Base-by-base conservation (phyloP, 2,329 filamentous ascomycete genomes). In the Diaporthe australafricana region DNA sequence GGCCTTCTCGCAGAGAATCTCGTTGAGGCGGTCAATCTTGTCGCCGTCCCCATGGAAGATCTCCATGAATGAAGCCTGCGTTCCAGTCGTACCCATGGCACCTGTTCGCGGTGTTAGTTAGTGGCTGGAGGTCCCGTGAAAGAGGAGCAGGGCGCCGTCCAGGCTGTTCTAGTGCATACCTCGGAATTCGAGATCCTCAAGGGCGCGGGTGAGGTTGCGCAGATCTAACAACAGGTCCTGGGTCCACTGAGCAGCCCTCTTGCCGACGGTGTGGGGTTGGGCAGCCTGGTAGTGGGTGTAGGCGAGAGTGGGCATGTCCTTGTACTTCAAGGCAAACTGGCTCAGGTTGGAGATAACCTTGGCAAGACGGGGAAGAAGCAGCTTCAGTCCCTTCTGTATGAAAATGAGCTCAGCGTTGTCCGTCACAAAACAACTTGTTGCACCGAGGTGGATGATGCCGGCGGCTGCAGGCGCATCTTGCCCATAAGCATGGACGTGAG, bases 331-430 rank as follows among this genome's bases (percentile, higher is more conserved):
- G 6, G 94, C 92, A 80, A 97, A 96, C 40, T 86, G 81, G 30
- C 88, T 86, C 35, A 98, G 86, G 81, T 95, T 95, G 74, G 89
- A 84, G 75, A 97, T 92, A 70, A 95, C 92, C 76, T 91, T 94
- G 67, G 94, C 94, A 8, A 97, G 83, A 82, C 95, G 97, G 45
- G 90, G 90, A 11, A 93, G 84, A 5, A 97, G 81, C n/a, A 97
- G 83, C 76, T 96, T 90, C 70, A 97, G 84, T 7, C 90, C 94
- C 73, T 94, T 89, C 30, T 90, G 85, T 77, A 95, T 88, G 77
- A 97, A 89, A 75, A 97, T 94, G 45, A 96, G 84, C 77, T 96
- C 94, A 2, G 91, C 87, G 75, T 95, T 94, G 78, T 95, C 93
- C 62, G 92, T 95, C 48, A 90, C 87, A 77, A 85, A 90, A 80